Evolutionary conservation across 164 flowering plant genomes (phyloP).

Genomic region (Magnolia sinica): DNA sequence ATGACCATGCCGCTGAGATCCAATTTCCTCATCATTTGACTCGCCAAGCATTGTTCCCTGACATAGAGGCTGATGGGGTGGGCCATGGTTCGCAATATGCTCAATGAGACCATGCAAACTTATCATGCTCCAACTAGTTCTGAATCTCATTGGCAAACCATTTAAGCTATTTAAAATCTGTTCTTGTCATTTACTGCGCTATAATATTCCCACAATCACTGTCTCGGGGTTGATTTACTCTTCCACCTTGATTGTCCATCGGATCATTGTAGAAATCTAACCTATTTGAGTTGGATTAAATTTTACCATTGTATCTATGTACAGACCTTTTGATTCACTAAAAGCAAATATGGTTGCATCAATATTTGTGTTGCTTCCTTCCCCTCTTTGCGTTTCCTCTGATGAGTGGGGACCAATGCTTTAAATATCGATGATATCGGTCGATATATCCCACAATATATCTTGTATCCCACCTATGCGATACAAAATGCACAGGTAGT

Average conservation of each 20-base stretch:
- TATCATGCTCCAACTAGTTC: background rate
- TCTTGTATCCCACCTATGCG: too few relatives aligned
- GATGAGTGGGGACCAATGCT: too few relatives aligned
- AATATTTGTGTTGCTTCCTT: too few relatives aligned
- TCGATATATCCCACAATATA: too few relatives aligned
- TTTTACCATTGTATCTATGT: background rate
- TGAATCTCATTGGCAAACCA: background rate
- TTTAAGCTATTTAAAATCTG: background rate
- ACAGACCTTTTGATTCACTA: background rate
- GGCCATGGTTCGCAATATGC: background rate
- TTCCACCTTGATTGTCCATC: background rate
- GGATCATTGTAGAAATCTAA: background rate
- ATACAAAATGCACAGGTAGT: too few relatives aligned
- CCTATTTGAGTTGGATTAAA: background rate
- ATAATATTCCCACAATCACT: background rate
- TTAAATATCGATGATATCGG: too few relatives aligned
- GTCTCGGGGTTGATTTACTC: background rate
- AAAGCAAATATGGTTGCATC: background rate
- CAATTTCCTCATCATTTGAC: too few relatives aligned
- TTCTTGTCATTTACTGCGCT: too few relatives aligned
- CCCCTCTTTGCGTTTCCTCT: too few relatives aligned
- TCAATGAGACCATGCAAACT: background rate
- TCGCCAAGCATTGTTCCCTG: too few relatives aligned
- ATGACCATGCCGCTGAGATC: too few relatives aligned
- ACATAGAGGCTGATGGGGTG: background rate